Percentiles rank a stretch among this genome's conserved stretches.
These are phyloP conservation scores for Zygoascus hellenicus DNA, from an alignment of 1,139 yeast genomes.

Conservation along the genomic window DNA sequence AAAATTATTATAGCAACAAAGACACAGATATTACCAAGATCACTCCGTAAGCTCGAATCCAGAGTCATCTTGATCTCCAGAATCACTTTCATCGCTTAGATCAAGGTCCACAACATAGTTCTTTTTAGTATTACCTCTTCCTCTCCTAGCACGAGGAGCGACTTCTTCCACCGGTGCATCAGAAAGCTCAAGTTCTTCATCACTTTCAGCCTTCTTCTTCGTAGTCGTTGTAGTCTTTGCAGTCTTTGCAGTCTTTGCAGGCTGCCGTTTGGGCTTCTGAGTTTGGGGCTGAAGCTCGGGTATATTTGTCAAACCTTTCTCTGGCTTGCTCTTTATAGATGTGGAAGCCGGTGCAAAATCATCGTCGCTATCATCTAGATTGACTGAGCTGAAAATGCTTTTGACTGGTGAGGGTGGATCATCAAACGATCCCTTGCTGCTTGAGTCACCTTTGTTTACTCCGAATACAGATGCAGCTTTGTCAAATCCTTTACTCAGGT, in stretches of 20 bases:
- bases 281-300: conserved; percentile 1
- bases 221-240: conserved; percentile 9
- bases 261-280: conserved; percentile 7
- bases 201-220: conserved; percentile 9
- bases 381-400: conserved; percentile 1
- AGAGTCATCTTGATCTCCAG: background rate
- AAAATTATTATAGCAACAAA: too few relatives aligned
- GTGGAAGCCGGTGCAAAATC: conserved; percentile 7
- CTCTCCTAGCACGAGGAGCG: background rate
- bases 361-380: conserved; percentile 11
- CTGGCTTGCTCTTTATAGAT: too few relatives aligned
- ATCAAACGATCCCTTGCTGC: background rate
- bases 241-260: conserved; percentile 5
- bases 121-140: background rate
- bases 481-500: conserved; percentile 12
- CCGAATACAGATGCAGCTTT: conserved; percentile 10
- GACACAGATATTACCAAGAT: too few relatives aligned
- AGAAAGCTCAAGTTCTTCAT: conserved; percentile 10
- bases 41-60: background rate
- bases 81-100: conserved; percentile 5
- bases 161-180: conserved; percentile 9
- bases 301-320: too few relatives aligned
- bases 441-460: background rate
- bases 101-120: conserved; percentile 7
- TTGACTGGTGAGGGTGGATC: conserved; percentile 7